These are phyloP conservation scores for Chaetomium strumarium DNA, from an alignment of 2,329 filamentous ascomycete genomes.

Conservation along the genomic window DNA sequence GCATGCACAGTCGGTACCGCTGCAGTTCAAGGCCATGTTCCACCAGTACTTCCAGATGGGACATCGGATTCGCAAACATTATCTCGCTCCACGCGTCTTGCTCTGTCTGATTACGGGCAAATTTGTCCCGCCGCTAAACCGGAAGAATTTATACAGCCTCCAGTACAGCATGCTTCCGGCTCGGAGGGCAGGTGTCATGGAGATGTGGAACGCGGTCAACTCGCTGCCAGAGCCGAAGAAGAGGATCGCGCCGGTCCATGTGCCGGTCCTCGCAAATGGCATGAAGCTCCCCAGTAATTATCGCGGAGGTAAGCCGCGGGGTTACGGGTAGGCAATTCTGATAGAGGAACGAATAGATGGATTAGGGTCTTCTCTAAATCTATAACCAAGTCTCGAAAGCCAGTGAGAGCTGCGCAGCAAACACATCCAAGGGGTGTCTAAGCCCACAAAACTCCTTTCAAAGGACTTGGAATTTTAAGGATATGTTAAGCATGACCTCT, in stretches of 20 bases:
- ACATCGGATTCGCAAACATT: slow-evolving; percentile 88
- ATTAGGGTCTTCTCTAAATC: too few species aligned
- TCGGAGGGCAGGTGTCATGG: slow-evolving; percentile 68
- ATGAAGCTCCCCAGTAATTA: slow-evolving; percentile 20
- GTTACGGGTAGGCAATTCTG: not conserved
- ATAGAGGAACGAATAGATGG: not conserved
- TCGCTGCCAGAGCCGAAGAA: slow-evolving; percentile 41
- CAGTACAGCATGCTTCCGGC: slow-evolving; percentile 98
- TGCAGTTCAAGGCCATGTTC: slow-evolving; percentile 91
- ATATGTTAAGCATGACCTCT: too few species aligned
- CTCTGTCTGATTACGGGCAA: slow-evolving; percentile 82
- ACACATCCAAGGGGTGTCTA: too few species aligned
- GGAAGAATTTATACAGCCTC: slow-evolving; percentile 89
- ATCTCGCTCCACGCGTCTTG: slow-evolving; percentile 81
- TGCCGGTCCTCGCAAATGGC: slow-evolving; percentile 31
- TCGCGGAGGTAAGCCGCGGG: slow-evolving; percentile 12
- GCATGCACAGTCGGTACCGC: slow-evolving; percentile 65
- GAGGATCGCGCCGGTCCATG: slow-evolving; percentile 32
- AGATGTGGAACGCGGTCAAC: slow-evolving; percentile 76
- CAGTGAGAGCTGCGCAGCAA: too few species aligned
- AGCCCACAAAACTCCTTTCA: too few species aligned
- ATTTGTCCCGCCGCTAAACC: slow-evolving; percentile 91
- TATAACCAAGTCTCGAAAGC: too few species aligned
- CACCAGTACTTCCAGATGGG: slow-evolving; percentile 95
- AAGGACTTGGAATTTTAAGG: too few species aligned